These are phyloP conservation scores for Parasitella parasitica DNA, from an alignment of 371 early-diverging fungal genomes.

Conservation along the genomic window DNA sequence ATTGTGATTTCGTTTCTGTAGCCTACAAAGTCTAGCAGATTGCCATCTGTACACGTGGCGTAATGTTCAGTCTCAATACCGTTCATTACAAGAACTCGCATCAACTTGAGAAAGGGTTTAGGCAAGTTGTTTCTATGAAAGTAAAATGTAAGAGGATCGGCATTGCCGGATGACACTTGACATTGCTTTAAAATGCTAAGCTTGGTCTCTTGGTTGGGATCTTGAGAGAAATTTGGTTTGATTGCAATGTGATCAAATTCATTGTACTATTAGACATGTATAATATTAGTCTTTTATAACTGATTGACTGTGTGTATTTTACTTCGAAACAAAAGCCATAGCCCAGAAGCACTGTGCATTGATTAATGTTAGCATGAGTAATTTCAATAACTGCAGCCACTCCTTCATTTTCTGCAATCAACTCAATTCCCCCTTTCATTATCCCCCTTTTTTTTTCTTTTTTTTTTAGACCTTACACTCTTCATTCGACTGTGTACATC, in stretches of 20 bases:
- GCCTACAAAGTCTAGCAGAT: constrained; percentile 41
- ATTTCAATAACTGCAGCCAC: neutral
- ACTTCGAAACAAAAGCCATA: constrained; percentile 67
- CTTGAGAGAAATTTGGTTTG: constrained; percentile 59
- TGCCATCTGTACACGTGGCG: constrained; percentile 11
- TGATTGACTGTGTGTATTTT: no score
- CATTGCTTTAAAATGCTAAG: constrained; percentile 40
- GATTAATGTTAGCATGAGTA: neutral
- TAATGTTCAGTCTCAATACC: constrained; percentile 38
- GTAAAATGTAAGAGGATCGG: constrained; percentile 41
- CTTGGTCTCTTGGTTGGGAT: constrained; percentile 52
- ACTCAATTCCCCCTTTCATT: neutral
- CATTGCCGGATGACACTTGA: constrained; percentile 31
- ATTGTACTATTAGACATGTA: constrained; percentile 49
- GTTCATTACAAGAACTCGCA: constrained; percentile 69
- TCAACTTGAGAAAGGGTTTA: constrained; percentile 40
- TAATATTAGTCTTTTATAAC: no score
- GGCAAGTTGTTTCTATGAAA: constrained; percentile 49
- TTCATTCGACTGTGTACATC: constrained; percentile 68
- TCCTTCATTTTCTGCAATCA: neutral
- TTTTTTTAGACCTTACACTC: constrained; percentile 48
- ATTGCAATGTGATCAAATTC: constrained; percentile 49
- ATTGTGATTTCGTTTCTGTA: constrained; percentile 57
- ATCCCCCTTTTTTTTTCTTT: neutral
- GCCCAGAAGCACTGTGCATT: constrained; percentile 45